Evolutionary conservation across 495 filamentous ascomycete genomes (phyloP), one percentile per base, ranked within the genome.

Genomic region (Hypoxylon fragiforme): DNA sequence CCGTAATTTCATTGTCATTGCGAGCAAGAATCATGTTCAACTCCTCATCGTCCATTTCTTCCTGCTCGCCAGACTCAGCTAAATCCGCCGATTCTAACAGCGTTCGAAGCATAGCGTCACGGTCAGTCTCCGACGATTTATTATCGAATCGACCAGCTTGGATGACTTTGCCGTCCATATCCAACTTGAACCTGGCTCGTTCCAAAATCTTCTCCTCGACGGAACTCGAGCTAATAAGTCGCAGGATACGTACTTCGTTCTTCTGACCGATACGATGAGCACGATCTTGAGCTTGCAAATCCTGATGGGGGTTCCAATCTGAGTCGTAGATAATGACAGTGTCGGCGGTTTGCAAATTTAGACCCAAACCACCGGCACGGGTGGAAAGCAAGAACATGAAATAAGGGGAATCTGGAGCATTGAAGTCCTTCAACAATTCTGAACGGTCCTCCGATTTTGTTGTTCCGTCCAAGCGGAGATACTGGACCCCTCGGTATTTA

Each of bases 261-360:
- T 98, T 98, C 70, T 98, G 94, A 42, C 94, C 94, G 58, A 98
- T 98, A 85, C 94, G 94, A 83, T 98, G 94, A 16, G 94, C 94
- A 84, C 94, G 92, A 85, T 98, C 94, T 70, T 98, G 94, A 21
- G 94, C 94, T 73, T 98, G 94, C 67, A 98, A 75, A 87, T 98
- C 94, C 73, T 98, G 94, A 72, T 97, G 94, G 63, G 94, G 94
- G 74, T 98, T 98, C 94, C 94, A 98, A 75, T 98, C 94, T 0
- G 94, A 98, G 71, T 98, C 94, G 72, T 95, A 98, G 58, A 98
- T 98, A 65, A 98, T 96, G 72, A 98, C 94, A 0, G 94, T 98
- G 74, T 98, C 94, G 32, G 94, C 94, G 11, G 92, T 95, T 70
- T 98, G 94, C 63, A 98, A 70, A 67, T 98, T 98, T 42, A 98